Conservation (phyloP, 805 yeast genomes). For the Candida piceae region DNA sequence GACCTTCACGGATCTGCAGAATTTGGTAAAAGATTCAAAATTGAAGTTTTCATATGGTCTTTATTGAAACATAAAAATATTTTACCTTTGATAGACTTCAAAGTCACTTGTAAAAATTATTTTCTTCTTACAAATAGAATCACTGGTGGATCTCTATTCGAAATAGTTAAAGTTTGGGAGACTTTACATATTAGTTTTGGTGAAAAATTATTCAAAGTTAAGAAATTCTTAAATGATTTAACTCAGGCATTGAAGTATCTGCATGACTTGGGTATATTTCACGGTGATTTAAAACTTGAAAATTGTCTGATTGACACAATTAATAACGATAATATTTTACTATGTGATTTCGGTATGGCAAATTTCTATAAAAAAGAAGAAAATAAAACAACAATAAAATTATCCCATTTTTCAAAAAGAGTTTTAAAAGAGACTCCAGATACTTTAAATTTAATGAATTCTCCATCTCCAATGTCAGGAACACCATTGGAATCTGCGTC, state of each 20-base stretch:
- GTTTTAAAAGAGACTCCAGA: slow-evolving; percentile 12
- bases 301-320: slow-evolving; percentile 60
- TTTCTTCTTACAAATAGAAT: slow-evolving; percentile 70
- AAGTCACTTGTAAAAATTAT: slow-evolving; percentile 51
- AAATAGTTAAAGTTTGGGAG: slow-evolving; percentile 67
- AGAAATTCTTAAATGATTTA: slow-evolving; percentile 47
- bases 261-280: slow-evolving; percentile 61
- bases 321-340: slow-evolving; percentile 36
- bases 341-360: slow-evolving; percentile 92
- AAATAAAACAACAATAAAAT: slow-evolving; percentile 2
- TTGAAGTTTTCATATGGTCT: slow-evolving; percentile 77
- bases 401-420: slow-evolving; percentile 14
- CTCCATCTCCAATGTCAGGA: not conserved
- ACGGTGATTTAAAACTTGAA: slow-evolving; percentile 80
- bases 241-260: slow-evolving; percentile 56
- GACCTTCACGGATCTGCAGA: slow-evolving; percentile 35
- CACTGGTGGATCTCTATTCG: slow-evolving; percentile 77
- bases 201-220: slow-evolving; percentile 20
- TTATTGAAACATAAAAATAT: slow-evolving; percentile 59
- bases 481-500: not conserved
- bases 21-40: slow-evolving; percentile 52
- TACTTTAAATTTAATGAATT: slow-evolving; percentile 6
- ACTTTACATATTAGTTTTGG: slow-evolving; percentile 7
- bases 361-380: slow-evolving; percentile 18
- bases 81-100: slow-evolving; percentile 55